A percentile compares a stretch with the other conserved stretches of the same genome.
These are phyloP conservation scores for Salix purpurea DNA, from an alignment of 345 rosid genomes.

Conservation along the genomic window DNA sequence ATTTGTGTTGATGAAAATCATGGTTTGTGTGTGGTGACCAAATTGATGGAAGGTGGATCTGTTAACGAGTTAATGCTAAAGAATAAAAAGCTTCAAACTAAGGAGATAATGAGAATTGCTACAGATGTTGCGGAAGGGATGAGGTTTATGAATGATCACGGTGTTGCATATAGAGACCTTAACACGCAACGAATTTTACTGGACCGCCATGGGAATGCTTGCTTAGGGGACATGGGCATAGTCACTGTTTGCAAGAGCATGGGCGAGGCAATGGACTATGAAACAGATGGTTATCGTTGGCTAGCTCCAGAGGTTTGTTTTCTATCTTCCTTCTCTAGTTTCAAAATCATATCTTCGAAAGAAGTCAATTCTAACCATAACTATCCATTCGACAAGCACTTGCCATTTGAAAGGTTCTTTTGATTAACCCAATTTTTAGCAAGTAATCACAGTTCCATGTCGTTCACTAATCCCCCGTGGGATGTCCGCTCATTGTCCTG, in stretches of 20 bases:
- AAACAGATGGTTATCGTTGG: constrained; percentile 98
- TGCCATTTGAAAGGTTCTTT: not conserved
- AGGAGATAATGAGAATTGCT: constrained; percentile 71
- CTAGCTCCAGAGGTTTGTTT: constrained; percentile 90
- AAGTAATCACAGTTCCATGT: not conserved
- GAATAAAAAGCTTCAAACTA: constrained; percentile 73
- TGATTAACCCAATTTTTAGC: not conserved
- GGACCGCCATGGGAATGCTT: constrained; percentile 81
- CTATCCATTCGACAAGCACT: not conserved
- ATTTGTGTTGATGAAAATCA: constrained; percentile 84
- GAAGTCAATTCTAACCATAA: not conserved
- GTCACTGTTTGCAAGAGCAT: constrained; percentile 81
- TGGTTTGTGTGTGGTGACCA: constrained; percentile 83
- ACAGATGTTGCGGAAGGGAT: constrained; percentile 76
- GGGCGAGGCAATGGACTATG: constrained; percentile 84
- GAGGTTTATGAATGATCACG: constrained; percentile 81
- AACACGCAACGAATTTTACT: constrained; percentile 70
- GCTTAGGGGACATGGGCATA: constrained; percentile 85
- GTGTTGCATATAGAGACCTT: constrained; percentile 73
- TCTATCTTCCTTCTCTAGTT: constrained; percentile 16
- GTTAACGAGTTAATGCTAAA: constrained; percentile 66
- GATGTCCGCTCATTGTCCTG: not conserved
- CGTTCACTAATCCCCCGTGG: not conserved
- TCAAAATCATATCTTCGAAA: constrained; percentile 1
- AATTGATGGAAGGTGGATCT: constrained; percentile 92